Percentiles rank a stretch among this genome's conserved stretches.
phyloP scores from a whole-genome alignment of 164 flowering plant genomes.

The Warburgia ugandensis region DNA sequence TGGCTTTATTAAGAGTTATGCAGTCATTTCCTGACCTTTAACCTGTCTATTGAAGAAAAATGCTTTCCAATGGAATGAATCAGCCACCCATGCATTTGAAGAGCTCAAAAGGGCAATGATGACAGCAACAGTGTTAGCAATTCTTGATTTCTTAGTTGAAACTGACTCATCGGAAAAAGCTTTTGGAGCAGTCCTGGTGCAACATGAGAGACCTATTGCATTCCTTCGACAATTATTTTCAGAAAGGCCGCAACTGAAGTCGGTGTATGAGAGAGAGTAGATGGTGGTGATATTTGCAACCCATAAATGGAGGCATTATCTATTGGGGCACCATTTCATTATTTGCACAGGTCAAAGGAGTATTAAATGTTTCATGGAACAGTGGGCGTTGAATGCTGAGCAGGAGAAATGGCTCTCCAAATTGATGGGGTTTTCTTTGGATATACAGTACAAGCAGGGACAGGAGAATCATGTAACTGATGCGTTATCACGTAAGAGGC shows the following conservation, averaged over 20 bases:
- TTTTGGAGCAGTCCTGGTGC: no score
- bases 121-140: not conserved
- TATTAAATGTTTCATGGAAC: not conserved
- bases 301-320: no score
- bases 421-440: not conserved
- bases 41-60: not conserved
- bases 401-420: not conserved
- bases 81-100: not conserved
- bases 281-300: no score
- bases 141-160: not conserved
- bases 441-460: not conserved
- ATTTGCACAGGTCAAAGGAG: not conserved
- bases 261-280: no score
- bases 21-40: not conserved
- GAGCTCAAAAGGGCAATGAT: not conserved
- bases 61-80: not conserved
- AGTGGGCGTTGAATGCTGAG: not conserved
- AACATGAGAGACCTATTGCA: no score
- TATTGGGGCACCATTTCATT: not conserved
- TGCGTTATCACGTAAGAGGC: not conserved
- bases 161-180: not conserved
- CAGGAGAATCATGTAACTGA: not conserved
- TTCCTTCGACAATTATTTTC: no score
- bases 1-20: constrained; percentile 1
- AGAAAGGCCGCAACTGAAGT: no score